phyloP scores from a whole-genome alignment of 139 green algal genomes.

The Marvania coccoides region DNA sequence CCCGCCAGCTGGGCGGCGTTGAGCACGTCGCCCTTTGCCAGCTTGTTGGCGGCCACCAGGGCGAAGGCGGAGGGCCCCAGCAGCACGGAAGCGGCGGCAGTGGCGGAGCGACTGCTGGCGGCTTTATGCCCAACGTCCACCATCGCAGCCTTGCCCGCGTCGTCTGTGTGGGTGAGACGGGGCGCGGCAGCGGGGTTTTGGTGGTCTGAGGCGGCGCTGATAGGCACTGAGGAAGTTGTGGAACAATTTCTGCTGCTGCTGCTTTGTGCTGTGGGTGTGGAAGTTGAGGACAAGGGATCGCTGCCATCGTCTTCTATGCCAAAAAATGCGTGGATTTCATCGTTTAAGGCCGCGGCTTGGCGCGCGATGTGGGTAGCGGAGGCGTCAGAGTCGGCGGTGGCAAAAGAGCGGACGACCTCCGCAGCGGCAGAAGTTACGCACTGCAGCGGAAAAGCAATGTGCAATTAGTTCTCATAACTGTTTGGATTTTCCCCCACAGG shows the following conservation, averaged over 20 bases:
- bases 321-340: background rate
- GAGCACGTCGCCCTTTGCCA: slow-evolving; percentile 88
- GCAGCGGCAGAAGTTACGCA: too few relatives aligned
- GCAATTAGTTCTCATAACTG: too few relatives aligned
- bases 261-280: too few relatives aligned
- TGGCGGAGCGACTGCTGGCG: slow-evolving; percentile 41
- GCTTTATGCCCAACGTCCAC: slow-evolving; percentile 74
- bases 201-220: too few relatives aligned
- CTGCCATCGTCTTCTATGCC: background rate
- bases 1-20: slow-evolving; percentile 75
- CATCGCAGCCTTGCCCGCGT: slow-evolving; percentile 59
- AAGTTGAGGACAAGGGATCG: background rate
- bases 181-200: too few relatives aligned
- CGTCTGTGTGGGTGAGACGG: slow-evolving; percentile 43
- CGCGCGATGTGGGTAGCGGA: background rate
- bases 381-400: background rate
- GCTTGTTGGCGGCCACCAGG: slow-evolving; percentile 54
- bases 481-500: too few relatives aligned
- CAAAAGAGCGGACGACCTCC: background rate
- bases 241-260: too few relatives aligned
- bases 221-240: too few relatives aligned
- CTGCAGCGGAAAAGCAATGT: too few relatives aligned
- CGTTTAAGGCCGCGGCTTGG: background rate
- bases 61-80: slow-evolving; percentile 56
- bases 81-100: slow-evolving; percentile 55